Evolutionary conservation across 1,284 basidiomycete genomes (phyloP), one percentile per base, ranked within the genome.

Genomic region (Cryptococcus sp.): DNA sequence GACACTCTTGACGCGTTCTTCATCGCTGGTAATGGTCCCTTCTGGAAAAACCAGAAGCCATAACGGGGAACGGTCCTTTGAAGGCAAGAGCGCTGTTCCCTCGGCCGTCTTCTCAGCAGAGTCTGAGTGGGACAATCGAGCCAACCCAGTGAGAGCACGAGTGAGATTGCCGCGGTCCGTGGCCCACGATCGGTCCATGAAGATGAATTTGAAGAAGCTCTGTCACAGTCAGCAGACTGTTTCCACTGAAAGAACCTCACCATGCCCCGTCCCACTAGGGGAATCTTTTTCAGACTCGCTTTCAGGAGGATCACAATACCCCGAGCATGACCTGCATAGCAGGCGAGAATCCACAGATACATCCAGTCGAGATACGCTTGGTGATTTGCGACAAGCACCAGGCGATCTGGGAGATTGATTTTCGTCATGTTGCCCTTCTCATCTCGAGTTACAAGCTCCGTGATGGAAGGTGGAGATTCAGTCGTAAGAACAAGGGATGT

Each of bases 201-300:
- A 91, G 67, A 96, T 91, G 79, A 97, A 97, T 55, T 86, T 83
- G 79, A 87, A 96, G 79, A 93, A 87, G 83, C 89, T 91, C 93
- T 77, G 45, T 22, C 8, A 17, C 30, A 35, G 3, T 40, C 27
- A 23, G 22, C 45, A n/a, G 7, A 17, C 5, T 16, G 19, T 6
- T 27, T 23, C 2, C 0, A 25, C 10, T 11, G 39, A n/a, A 6
- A 6, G 27, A 39, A 22, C 62, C 71, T 62, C 43, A 71, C 71
- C 86, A 78, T 71, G 76, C 92, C 93, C 86, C 90, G 93, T 30
- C 93, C 93, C 25, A 93, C 75, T 50, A 96, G 75, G 10, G 94
- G 93, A 3, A 94, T 76, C 86, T 91, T 92, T 76, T 89, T 89
- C 58, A 97, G 81, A 64, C 86, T 89, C 68, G 88, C 88, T 82